Evolutionary conservation across 441 rosid species (phyloP).

Genomic region (Kokia cookei): DNA sequence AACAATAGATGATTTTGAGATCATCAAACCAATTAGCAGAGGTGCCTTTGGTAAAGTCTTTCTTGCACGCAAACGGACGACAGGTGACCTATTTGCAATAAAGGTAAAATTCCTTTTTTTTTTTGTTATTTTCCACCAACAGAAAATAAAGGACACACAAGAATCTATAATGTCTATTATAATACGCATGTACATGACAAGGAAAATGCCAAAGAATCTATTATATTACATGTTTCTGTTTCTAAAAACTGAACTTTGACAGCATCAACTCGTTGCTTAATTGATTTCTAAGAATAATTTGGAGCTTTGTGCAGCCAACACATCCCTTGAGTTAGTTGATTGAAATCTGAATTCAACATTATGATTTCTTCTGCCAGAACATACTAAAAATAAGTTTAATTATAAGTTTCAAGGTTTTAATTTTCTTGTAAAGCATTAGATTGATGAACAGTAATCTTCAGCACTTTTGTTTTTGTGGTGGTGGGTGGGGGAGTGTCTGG

Average conservation of each 20-base stretch:
- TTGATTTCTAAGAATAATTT: conserved; percentile 1
- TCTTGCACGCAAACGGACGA: conserved; percentile 81
- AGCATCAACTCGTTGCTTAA: neutral
- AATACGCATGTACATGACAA: neutral
- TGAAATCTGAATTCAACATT: neutral
- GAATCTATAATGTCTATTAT: neutral
- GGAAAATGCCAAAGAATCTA: neutral
- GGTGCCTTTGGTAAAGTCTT: conserved; percentile 89
- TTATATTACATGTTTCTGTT: neutral
- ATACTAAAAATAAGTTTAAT: neutral
- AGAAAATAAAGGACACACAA: neutral
- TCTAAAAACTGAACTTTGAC: conserved; percentile 1
- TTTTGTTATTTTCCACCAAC: neutral
- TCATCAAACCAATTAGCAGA: conserved; percentile 82
- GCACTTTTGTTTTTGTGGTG: neutral
- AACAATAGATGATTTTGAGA: conserved; percentile 85
- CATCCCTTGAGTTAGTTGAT: neutral
- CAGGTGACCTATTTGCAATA: conserved; percentile 86
- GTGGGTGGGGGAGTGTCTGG: neutral
- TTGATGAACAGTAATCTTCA: neutral
- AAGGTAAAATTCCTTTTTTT: conserved; percentile 39
- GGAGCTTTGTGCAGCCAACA: neutral
- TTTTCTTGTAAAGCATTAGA: neutral
- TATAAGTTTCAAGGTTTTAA: conserved; percentile 1
- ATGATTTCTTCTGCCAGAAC: neutral